Evolutionary conservation across 179 eudicot species (phyloP), one percentile per base, ranked within the genome.

Genomic region (Corrigiola litoralis): DNA sequence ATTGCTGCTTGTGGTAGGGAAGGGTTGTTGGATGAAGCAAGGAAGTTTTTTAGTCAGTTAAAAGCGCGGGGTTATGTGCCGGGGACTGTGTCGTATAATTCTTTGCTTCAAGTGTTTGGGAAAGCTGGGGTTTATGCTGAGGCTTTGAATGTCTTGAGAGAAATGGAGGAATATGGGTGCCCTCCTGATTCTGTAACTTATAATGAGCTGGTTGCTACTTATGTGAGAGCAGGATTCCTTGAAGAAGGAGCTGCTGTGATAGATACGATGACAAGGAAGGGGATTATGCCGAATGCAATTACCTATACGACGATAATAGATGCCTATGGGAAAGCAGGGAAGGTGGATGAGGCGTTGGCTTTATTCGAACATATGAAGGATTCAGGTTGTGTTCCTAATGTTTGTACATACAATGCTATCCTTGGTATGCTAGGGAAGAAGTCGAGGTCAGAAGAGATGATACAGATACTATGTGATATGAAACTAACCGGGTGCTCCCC

Each of bases 1-100:
- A 85, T 92, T 59, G 74, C 98, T 13, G 98, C 96, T 33, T 92
- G 96, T 82, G 98, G 90, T 24, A 85, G 96, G 68, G 96, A 92
- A 59, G 95, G 98, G 4, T 61, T 87, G 84, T 75, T 89, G 70
- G 87, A 84, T 64, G 96, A 92, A 71, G 98, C 98, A 10, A 84
- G 82, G 48, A 50, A 57, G 2, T 92, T 92, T 74, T 87, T 92
- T 61, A 66, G 74, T 42, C 76, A 76, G 16, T 56, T 89, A 36
- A 92, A 87, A 73, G 52, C 77, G 25, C 70, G 75, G 65, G 95
- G 95, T 27, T 85, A 84, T 66, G 70, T 73, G 1, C 95, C 95
- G 0, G 95, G 98, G 47, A 89, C 95, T 0, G 88, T 79, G 29
- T 77, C 87, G 17, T 92, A 92, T 69, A 92, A 92, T 70, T 81